phyloP scores from a whole-genome alignment of 495 filamentous ascomycete genomes.

The Penicillium tannophilum region DNA sequence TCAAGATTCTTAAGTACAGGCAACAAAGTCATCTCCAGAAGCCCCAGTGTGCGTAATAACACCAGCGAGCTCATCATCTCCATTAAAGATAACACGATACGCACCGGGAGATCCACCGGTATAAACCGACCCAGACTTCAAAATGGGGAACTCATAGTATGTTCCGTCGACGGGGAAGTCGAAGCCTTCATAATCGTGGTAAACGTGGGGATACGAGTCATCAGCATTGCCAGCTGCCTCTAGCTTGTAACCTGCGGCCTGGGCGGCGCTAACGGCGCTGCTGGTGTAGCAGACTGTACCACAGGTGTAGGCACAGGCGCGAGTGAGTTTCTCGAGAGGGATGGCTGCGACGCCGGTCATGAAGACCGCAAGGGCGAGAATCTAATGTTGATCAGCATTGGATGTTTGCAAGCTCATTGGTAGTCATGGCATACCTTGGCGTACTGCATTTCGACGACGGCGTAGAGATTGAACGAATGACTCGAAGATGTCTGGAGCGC shows the following conservation, averaged over 20 bases:
- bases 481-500: not conserved
- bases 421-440: conserved; percentile 24
- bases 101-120: conserved; percentile 66
- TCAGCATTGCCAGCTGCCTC: conserved; percentile 48
- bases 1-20: conserved; percentile 38
- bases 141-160: conserved; percentile 74
- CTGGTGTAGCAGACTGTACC: conserved; percentile 53
- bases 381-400: conserved; percentile 5
- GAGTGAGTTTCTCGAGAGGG: conserved; percentile 45
- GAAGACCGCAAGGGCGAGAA: conserved; percentile 27
- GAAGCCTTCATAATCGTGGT: conserved; percentile 76
- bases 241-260: conserved; percentile 51
- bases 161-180: conserved; percentile 62
- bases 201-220: conserved; percentile 67
- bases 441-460: conserved; percentile 30
- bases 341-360: conserved; percentile 46
- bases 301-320: conserved; percentile 54
- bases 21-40: conserved; percentile 65
- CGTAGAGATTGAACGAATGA: not conserved
- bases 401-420: not conserved
- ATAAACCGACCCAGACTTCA: conserved; percentile 56
- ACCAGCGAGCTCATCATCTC: conserved; percentile 50
- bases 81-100: conserved; percentile 72
- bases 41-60: conserved; percentile 72
- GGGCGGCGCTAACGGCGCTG: conserved; percentile 50